phyloP scores from a whole-genome alignment of 768 basidiomycete species.

The Agaricus bisporus region DNA sequence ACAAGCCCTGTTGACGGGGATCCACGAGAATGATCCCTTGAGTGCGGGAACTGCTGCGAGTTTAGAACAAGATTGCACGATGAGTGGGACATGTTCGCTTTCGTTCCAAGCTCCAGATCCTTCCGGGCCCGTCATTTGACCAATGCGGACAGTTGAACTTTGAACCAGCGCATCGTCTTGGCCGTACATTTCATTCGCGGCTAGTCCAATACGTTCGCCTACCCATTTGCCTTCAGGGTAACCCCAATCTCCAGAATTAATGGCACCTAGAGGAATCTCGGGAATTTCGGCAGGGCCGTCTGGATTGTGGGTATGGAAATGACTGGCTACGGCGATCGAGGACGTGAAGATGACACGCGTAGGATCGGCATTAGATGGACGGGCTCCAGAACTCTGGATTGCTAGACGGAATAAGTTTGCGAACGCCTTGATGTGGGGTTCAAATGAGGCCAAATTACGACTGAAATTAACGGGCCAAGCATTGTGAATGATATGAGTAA shows the following conservation, averaged over 20 bases:
- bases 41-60: slow-evolving; percentile 23
- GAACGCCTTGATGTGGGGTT: slow-evolving; percentile 28
- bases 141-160: slow-evolving; percentile 23
- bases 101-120: slow-evolving; percentile 32
- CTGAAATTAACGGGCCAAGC: slow-evolving; percentile 45
- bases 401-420: slow-evolving; percentile 18
- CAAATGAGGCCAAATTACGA: slow-evolving; percentile 33
- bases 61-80: slow-evolving; percentile 23
- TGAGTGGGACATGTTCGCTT: slow-evolving; percentile 29
- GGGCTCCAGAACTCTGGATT: slow-evolving; percentile 26
- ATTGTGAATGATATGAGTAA: slow-evolving; percentile 27
- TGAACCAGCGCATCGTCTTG: slow-evolving; percentile 2
- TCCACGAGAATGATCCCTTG: slow-evolving; percentile 29
- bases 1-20: slow-evolving; percentile 27
- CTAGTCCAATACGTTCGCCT: slow-evolving; percentile 22
- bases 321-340: slow-evolving; percentile 28
- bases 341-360: slow-evolving; percentile 27
- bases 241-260: slow-evolving; percentile 24
- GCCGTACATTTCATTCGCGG: slow-evolving; percentile 23
- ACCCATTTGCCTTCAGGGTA: slow-evolving; percentile 35
- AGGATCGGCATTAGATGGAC: slow-evolving; percentile 25
- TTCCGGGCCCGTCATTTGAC: slow-evolving; percentile 32
- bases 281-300: slow-evolving; percentile 24
- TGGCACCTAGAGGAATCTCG: slow-evolving; percentile 24
- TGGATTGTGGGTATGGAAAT: slow-evolving; percentile 22